phyloP scores from a whole-genome alignment of 768 basidiomycete species.

The Tylopilus vinaceipallidus region DNA sequence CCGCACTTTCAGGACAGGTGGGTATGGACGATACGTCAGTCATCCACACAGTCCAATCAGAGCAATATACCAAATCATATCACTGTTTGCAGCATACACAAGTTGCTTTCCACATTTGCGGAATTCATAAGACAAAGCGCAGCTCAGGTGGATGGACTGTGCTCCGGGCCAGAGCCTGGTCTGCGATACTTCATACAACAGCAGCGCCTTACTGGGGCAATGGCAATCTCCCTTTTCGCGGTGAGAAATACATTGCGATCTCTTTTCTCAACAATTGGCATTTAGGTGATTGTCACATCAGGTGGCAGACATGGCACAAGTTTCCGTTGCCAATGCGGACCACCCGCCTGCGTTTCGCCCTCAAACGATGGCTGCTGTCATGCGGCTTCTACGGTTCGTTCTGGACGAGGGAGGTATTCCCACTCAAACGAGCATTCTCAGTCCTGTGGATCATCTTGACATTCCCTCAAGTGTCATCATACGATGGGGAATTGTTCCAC shows the following conservation, averaged over 20 bases:
- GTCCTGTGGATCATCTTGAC: conserved; percentile 34
- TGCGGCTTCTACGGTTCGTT: conserved; percentile 44
- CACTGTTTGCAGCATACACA: conserved; percentile 10
- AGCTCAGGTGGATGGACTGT: conserved; percentile 11
- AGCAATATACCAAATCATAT: not conserved
- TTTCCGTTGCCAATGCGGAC: not conserved
- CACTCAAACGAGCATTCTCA: conserved; percentile 3
- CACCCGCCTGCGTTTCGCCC: conserved; percentile 39
- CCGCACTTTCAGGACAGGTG: conserved; percentile 29
- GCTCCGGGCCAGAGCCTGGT: conserved; percentile 2
- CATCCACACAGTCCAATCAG: not conserved
- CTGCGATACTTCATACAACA: conserved; percentile 19
- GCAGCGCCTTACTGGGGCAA: conserved; percentile 33
- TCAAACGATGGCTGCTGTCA: conserved; percentile 41
- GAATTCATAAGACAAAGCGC: conserved; percentile 24
- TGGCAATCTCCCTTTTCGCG: conserved; percentile 37
- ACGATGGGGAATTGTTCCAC: conserved; percentile 53
- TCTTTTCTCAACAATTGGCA: not conserved
- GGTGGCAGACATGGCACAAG: conserved; percentile 21
- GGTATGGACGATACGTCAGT: conserved; percentile 23
- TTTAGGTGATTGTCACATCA: conserved; percentile 5
- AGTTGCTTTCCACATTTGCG: conserved; percentile 12
- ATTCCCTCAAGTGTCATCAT: conserved; percentile 49
- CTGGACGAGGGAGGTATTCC: conserved; percentile 30
- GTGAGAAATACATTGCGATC: conserved; percentile 21